Conservation (phyloP, 495 filamentous ascomycete genomes). For the Cudoniella acicularis region DNA sequence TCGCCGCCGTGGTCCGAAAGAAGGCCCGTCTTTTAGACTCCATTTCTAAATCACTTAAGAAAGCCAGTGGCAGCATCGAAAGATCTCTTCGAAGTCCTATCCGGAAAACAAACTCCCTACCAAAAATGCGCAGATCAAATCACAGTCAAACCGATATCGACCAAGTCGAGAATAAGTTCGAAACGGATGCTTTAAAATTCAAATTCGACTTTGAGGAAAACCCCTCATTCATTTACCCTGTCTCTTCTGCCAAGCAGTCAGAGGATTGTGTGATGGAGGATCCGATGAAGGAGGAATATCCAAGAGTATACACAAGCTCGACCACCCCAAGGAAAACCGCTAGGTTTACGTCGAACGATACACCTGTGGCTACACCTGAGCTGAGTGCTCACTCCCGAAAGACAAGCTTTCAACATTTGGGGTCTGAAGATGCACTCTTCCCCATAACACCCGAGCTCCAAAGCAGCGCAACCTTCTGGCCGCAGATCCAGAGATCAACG, state of each 20-base stretch:
- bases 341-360: conserved; percentile 6
- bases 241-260: conserved; percentile 1
- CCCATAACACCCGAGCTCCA: conserved; percentile 17
- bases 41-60: conserved; percentile 16
- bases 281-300: neutral
- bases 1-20: conserved; percentile 1
- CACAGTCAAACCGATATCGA: conserved; percentile 5
- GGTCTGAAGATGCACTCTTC: neutral
- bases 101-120: conserved; percentile 14
- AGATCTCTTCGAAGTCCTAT: conserved; percentile 22
- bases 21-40: conserved; percentile 14
- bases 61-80: neutral
- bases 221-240: neutral
- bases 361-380: conserved; percentile 18
- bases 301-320: neutral
- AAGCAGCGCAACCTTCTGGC: conserved; percentile 12
- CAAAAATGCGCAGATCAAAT: conserved; percentile 10
- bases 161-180: conserved; percentile 6
- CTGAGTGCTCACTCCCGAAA: conserved; percentile 10
- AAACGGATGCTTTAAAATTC: conserved; percentile 9
- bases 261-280: neutral
- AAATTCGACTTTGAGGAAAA: conserved; percentile 15
- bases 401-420: conserved; percentile 9
- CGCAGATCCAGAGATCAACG: conserved; percentile 6
- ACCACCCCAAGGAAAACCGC: neutral